Evolutionary conservation across 768 basidiomycete genomes (phyloP), one percentile per base, ranked within the genome.

Genomic region (Podaxis sp.): DNA sequence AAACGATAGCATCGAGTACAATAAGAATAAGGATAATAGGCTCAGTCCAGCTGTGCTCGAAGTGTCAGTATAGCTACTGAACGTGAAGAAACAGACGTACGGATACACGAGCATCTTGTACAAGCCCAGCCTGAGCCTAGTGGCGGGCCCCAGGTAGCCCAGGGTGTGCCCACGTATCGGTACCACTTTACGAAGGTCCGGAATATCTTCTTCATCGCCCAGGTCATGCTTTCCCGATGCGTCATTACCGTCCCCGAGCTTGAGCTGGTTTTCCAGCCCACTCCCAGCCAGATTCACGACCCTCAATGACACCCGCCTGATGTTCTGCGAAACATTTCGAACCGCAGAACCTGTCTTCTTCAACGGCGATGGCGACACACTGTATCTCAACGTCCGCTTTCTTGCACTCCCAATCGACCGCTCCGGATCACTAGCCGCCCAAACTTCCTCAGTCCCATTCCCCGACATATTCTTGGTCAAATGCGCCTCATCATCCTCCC

Each of bases 11-110:
- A 70, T 97, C 90, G 65, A 89, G 64, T 60, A 97, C 81, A 70
- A 99, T 97, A 57, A 95, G 80, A 24, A 90, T 67, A 46, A 99
- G 83, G 64, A 98, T 92, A 19, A 79, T 63, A 28, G 93, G 93
- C 76, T 99, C 96, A 15, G 95, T 96, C 83, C 86, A 90, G 63
- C 93, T 94, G 68, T 13, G 28, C n/a, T 9, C 62, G 26, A 9
- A 24, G 40, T 13, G 62, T 55, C 42, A 64, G 36, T 44, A 52
- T 24, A 17, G 13, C 53, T 26, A 64, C 8, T 26, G 24, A 22
- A 44, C 30, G 67, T n/a, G 58, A 61, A 36, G 28, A 54, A 56
- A 40, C 28, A 61, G 9, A 82, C 92, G 67, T 71, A 96, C 92
- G 84, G 80, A 72, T 86, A 84, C 11, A 88, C 78, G 22, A 99